phyloP scores from a whole-genome alignment of 148 eudicot species.

The Rhododendron simsii region DNA sequence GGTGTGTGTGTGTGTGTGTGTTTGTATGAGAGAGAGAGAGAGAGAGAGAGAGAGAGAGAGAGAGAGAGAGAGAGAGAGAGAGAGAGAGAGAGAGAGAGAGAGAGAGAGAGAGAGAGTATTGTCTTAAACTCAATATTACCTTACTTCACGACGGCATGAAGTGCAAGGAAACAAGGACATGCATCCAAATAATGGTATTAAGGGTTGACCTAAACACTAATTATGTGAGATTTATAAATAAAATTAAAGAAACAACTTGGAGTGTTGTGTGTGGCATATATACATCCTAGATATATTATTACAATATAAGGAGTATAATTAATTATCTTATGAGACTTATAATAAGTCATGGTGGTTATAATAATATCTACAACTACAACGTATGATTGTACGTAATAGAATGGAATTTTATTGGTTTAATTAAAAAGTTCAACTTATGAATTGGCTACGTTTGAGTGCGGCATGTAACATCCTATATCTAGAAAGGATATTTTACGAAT shows the following conservation, averaged over 20 bases:
- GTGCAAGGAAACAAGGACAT: constrained; percentile 5
- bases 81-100: no score
- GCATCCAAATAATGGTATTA: constrained; percentile 9
- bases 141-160: constrained; percentile 20
- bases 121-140: not conserved
- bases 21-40: no score
- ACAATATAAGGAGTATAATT: no score
- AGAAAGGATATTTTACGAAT: not conserved
- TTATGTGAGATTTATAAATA: not conserved
- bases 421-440: not conserved
- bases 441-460: not conserved
- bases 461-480: not conserved
- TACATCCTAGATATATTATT: not conserved
- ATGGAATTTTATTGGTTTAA: not conserved
- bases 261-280: not conserved
- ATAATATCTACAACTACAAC: not conserved
- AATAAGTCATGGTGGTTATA: not conserved
- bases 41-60: no score
- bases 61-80: no score
- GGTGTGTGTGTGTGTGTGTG: not conserved
- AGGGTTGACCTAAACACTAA: constrained; percentile 6
- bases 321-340: not conserved
- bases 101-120: no score
- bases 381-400: not conserved
- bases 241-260: constrained; percentile 1